These are phyloP conservation scores for Pseudozyma sp. DNA, from an alignment of 1,284 basidiomycete species.

Conservation along the genomic window DNA sequence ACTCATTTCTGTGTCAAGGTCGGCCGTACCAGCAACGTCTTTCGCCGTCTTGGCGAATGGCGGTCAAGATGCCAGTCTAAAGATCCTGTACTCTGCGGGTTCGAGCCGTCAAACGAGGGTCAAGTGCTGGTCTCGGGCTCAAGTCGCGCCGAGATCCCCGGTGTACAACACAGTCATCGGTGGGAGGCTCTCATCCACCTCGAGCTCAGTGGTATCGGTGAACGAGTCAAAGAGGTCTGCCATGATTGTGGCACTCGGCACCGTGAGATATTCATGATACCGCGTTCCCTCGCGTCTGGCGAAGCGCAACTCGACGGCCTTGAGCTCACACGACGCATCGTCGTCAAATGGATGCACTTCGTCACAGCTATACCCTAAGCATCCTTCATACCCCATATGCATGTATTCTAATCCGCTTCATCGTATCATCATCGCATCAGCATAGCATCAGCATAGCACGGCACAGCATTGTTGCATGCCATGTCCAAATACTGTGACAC, in stretches of 20 bases:
- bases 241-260: slow-evolving; percentile 48
- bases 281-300: too few species aligned
- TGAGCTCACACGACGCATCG: slow-evolving; percentile 14
- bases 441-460: too few species aligned
- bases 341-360: slow-evolving; percentile 46
- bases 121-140: slow-evolving; percentile 45
- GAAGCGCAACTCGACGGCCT: slow-evolving; percentile 23
- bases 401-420: too few species aligned
- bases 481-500: too few species aligned
- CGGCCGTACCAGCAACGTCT: slow-evolving; percentile 43
- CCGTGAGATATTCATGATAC: slow-evolving; percentile 56
- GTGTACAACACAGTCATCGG: slow-evolving; percentile 37
- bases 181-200: slow-evolving; percentile 56
- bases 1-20: slow-evolving; percentile 52
- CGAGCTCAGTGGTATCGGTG: slow-evolving; percentile 36
- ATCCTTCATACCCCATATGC: background rate
- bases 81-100: slow-evolving; percentile 30
- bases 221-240: slow-evolving; percentile 33
- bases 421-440: too few species aligned
- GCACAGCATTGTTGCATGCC: too few species aligned
- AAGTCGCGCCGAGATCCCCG: slow-evolving; percentile 7
- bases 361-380: slow-evolving; percentile 6
- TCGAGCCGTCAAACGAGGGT: slow-evolving; percentile 15
- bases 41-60: slow-evolving; percentile 52
- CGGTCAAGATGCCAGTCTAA: slow-evolving; percentile 47